Conservation (phyloP, 768 basidiomycete genomes). For the Galerina marginata region DNA sequence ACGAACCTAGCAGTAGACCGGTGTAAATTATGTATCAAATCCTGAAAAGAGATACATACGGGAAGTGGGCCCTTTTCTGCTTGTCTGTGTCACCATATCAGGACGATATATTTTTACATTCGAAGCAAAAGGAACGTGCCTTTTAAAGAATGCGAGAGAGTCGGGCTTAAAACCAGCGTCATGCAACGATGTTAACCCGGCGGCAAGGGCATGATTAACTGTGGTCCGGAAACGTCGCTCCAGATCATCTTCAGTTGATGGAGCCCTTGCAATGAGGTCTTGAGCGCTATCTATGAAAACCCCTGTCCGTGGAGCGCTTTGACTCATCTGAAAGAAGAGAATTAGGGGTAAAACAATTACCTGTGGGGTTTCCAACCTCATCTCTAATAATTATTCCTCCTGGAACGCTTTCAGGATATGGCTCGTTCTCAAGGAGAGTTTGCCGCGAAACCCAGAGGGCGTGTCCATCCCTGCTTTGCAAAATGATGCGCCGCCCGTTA, state of each 20-base stretch:
- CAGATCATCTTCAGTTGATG: constrained; percentile 66
- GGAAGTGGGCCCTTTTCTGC: constrained; percentile 65
- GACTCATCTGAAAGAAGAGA: not conserved
- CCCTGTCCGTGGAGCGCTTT: constrained; percentile 41
- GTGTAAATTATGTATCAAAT: not conserved
- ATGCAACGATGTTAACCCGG: constrained; percentile 83
- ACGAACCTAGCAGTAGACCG: constrained; percentile 52
- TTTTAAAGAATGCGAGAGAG: constrained; percentile 73
- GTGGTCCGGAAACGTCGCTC: constrained; percentile 63
- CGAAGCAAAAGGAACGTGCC: not conserved
- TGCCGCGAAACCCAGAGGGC: constrained; percentile 83
- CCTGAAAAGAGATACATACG: constrained; percentile 35
- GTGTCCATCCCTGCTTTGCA: constrained; percentile 89
- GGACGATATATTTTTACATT: not conserved
- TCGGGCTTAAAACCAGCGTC: constrained; percentile 78
- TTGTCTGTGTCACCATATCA: constrained; percentile 48
- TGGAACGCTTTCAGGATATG: constrained; percentile 71
- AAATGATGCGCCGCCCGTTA: constrained; percentile 69
- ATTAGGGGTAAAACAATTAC: constrained; percentile 36
- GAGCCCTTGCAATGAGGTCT: constrained; percentile 66
- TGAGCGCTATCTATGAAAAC: constrained; percentile 89
- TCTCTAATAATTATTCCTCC: constrained; percentile 84
- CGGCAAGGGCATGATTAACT: constrained; percentile 67
- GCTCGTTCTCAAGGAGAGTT: constrained; percentile 60
- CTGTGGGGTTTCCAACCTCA: constrained; percentile 68